These are phyloP conservation scores for Colletotrichum higginsianum DNA, from an alignment of 2,329 filamentous ascomycete genomes.

Conservation along the genomic window DNA sequence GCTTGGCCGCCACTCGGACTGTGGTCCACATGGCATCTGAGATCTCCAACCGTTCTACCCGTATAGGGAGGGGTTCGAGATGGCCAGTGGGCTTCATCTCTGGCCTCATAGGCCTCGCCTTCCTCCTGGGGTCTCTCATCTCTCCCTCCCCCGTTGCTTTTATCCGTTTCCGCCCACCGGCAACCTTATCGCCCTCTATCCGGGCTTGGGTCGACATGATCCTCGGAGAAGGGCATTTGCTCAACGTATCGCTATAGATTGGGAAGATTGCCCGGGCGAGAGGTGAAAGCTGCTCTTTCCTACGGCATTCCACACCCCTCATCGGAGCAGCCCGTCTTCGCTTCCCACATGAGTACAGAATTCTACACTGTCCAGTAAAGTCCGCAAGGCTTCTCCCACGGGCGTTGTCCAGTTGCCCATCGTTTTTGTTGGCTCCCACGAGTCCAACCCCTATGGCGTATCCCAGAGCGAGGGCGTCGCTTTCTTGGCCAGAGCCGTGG, in stretches of 20 bases:
- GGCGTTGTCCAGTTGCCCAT: background rate
- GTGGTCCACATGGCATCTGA: conserved; percentile 33
- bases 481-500: conserved; percentile 1
- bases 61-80: background rate
- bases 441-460: conserved; percentile 21
- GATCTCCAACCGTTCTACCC: conserved; percentile 31
- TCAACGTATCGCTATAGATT: background rate
- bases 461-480: background rate
- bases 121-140: background rate
- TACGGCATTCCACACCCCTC: too few species aligned
- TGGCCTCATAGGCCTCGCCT: background rate
- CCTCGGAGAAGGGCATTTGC: background rate
- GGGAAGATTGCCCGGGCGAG: background rate
- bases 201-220: background rate
- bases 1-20: conserved; percentile 20
- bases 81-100: background rate
- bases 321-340: too few species aligned
- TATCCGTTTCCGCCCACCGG: background rate
- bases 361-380: background rate
- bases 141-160: background rate
- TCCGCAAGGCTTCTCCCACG: conserved; percentile 8
- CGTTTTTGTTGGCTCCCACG: conserved; percentile 31
- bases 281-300: too few species aligned
- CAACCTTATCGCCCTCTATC: background rate
- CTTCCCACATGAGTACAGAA: background rate